A percentile compares a stretch with the other conserved stretches of the same genome.
phyloP scores from a whole-genome alignment of 2,329 filamentous ascomycete species.

The Hymenoscyphus fructigenus region DNA sequence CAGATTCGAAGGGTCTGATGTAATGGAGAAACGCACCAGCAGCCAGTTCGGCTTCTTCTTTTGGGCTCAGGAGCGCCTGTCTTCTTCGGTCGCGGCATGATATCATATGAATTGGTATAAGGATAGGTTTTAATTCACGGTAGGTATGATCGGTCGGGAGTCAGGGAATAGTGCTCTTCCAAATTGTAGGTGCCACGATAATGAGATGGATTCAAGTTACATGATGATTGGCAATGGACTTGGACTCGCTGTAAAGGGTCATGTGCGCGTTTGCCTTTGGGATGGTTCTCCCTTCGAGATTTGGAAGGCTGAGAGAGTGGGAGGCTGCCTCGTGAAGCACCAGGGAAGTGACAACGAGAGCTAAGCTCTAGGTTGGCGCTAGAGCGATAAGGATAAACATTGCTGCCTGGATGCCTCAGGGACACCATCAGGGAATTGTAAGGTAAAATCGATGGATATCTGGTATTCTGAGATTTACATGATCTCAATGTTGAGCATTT shows the following conservation, averaged over 20 bases:
- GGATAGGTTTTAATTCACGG: neutral
- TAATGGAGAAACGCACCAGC: slow-evolving; percentile 51
- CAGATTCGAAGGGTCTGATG: neutral
- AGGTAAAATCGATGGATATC: neutral
- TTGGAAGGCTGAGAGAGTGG: slow-evolving; percentile 1
- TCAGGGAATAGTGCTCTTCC: neutral
- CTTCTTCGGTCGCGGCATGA: slow-evolving; percentile 66
- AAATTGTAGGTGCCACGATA: neutral
- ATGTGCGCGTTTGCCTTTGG: neutral
- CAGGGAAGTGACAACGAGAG: too few species aligned
- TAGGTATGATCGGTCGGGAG: neutral
- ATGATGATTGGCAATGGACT: neutral
- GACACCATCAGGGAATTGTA: neutral
- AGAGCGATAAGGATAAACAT: slow-evolving; percentile 10
- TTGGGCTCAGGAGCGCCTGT: slow-evolving; percentile 64
- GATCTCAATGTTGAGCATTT: slow-evolving; percentile 79
- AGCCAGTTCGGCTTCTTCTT: slow-evolving; percentile 65
- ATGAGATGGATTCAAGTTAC: neutral
- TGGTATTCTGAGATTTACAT: slow-evolving; percentile 28
- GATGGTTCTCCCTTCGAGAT: neutral
- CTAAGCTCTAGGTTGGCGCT: slow-evolving; percentile 7
- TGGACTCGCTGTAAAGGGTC: neutral
- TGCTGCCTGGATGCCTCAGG: slow-evolving; percentile 1
- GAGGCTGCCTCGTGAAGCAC: neutral
- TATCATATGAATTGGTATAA: slow-evolving; percentile 7